A percentile compares a stretch with the other conserved stretches of the same genome.
Conservation (phyloP, 306 rosid genomes). For the Trifolium repens region DNA sequence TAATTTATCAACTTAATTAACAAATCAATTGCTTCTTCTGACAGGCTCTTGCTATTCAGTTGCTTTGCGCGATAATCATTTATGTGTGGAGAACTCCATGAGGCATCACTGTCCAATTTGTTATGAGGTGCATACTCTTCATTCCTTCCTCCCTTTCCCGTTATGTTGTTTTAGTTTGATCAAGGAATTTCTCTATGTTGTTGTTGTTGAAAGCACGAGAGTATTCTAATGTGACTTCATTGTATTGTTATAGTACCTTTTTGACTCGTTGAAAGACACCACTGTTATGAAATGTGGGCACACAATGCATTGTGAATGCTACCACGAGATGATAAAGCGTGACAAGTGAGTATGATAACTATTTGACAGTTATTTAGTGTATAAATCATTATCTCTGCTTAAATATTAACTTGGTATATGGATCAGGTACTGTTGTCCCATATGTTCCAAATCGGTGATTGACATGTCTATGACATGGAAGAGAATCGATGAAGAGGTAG, state of each 20-base stretch:
- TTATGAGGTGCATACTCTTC: slow-evolving; percentile 86
- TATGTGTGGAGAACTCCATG: slow-evolving; percentile 96
- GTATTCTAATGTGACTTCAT: slow-evolving; percentile 31
- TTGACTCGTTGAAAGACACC: slow-evolving; percentile 80
- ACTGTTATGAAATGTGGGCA: slow-evolving; percentile 95
- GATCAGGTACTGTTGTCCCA: slow-evolving; percentile 83
- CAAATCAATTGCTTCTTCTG: slow-evolving; percentile 16
- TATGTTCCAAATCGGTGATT: slow-evolving; percentile 81
- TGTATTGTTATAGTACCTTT: slow-evolving; percentile 71
- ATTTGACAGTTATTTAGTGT: neutral
- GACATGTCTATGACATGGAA: slow-evolving; percentile 91
- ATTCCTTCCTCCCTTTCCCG: slow-evolving; percentile 22
- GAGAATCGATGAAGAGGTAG: slow-evolving; percentile 96
- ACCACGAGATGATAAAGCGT: slow-evolving; percentile 72
- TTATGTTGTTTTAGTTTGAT: slow-evolving; percentile 29
- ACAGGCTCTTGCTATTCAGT: slow-evolving; percentile 87
- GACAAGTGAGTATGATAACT: slow-evolving; percentile 64
- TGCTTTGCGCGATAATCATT: slow-evolving; percentile 77
- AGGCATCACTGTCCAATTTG: slow-evolving; percentile 96
- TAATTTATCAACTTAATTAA: neutral
- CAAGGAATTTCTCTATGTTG: neutral
- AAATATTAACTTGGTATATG: slow-evolving; percentile 35
- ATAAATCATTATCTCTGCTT: slow-evolving; percentile 15
- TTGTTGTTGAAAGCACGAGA: slow-evolving; percentile 7
- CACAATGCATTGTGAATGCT: slow-evolving; percentile 91